Evolutionary conservation across 768 basidiomycete species (phyloP).

Genomic region (Lentinula edodes): DNA sequence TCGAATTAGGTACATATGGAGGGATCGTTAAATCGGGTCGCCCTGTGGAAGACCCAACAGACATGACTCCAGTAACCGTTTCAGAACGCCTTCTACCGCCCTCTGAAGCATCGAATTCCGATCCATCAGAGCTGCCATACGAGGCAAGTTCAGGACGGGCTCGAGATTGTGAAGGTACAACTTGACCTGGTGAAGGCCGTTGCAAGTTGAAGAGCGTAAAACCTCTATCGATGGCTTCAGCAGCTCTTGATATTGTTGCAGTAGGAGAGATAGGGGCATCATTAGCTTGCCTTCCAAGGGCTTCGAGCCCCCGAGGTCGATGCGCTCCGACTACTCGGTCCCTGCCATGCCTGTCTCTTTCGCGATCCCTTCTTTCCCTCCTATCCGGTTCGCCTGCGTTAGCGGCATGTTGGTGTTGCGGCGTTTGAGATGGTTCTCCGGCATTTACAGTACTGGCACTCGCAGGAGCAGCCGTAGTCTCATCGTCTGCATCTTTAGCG

Average conservation of each 20-base stretch:
- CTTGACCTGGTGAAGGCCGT: background rate
- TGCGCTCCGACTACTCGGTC: background rate
- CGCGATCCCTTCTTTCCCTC: constrained; percentile 2
- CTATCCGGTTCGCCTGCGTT: background rate
- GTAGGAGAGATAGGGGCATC: background rate
- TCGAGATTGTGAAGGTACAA: background rate
- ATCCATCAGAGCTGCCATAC: background rate
- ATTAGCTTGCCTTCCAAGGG: background rate
- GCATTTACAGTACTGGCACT: background rate
- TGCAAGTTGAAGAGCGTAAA: background rate
- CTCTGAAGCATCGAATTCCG: background rate
- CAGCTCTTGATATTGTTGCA: background rate
- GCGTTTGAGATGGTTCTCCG: background rate
- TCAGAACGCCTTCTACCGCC: constrained; percentile 2
- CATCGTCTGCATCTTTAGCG: constrained; percentile 38
- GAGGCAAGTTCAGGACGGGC: background rate
- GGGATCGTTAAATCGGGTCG: constrained; percentile 4
- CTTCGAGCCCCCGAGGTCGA: background rate
- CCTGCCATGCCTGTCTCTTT: background rate
- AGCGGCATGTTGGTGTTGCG: background rate
- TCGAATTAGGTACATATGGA: constrained; percentile 4
- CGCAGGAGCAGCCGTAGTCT: constrained; percentile 18
- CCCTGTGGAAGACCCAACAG: background rate
- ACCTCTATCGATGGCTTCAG: background rate
- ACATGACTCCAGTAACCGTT: constrained; percentile 3